Percentiles rank a stretch among this genome's conserved stretches.
These are phyloP conservation scores for Hypoxylon sp. DNA, from an alignment of 2,329 filamentous ascomycete species.

Conservation along the genomic window DNA sequence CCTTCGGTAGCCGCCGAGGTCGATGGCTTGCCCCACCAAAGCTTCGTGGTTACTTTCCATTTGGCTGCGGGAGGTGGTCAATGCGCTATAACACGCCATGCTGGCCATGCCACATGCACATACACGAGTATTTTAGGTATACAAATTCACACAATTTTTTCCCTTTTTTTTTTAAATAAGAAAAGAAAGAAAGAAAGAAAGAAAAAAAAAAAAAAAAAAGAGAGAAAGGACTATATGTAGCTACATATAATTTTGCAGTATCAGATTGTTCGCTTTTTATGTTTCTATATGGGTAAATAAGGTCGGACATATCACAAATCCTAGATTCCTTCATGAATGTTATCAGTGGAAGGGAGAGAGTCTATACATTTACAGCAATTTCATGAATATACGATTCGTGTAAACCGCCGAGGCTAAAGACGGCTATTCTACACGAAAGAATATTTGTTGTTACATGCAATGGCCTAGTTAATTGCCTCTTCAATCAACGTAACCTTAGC, in stretches of 20 bases:
- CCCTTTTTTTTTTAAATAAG: too few relatives aligned
- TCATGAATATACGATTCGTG: conserved; percentile 13
- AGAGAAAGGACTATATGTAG: too few relatives aligned
- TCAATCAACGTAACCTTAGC: conserved; percentile 17
- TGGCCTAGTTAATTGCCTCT: conserved; percentile 22
- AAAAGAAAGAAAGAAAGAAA: too few relatives aligned
- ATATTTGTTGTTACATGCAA: conserved; percentile 42
- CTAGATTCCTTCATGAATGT: not conserved
- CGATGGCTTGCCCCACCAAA: conserved; percentile 34
- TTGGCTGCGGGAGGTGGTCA: conserved; percentile 27
- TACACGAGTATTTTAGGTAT: conserved; percentile 14
- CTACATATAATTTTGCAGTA: too few relatives aligned
- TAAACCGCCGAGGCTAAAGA: conserved; percentile 13
- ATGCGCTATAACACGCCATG: conserved; percentile 14
- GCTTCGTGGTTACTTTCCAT: conserved; percentile 43
- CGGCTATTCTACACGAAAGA: conserved; percentile 21
- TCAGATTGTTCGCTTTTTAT: not conserved
- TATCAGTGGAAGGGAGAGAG: conserved; percentile 10
- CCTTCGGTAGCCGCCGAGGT: conserved; percentile 37
- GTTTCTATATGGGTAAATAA: not conserved
- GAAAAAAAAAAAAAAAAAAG: too few relatives aligned
- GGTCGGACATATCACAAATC: not conserved
- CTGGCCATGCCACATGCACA: not conserved
- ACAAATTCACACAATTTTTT: not conserved
- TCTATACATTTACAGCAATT: conserved; percentile 28